phyloP scores from a whole-genome alignment of 371 early-diverging fungal species.

The Batkoa obscura region DNA sequence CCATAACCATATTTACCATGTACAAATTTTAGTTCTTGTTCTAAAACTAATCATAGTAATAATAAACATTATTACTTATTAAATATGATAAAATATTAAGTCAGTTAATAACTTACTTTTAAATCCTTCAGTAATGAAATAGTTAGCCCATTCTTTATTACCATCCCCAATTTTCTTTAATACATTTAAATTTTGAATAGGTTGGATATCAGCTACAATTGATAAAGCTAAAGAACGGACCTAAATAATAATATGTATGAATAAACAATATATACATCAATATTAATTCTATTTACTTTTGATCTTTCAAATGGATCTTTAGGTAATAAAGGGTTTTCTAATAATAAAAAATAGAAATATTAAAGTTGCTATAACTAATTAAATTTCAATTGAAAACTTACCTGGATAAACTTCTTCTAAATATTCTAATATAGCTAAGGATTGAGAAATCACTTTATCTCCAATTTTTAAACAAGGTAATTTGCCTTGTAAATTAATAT shows the following conservation, averaged over 20 bases:
- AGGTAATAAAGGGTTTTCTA: constrained; percentile 40
- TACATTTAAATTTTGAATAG: constrained; percentile 66
- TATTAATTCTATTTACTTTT: constrained; percentile 17
- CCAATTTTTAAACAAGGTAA: constrained; percentile 53
- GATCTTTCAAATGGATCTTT: constrained; percentile 38
- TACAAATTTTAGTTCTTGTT: constrained; percentile 28
- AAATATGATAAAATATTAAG: too few relatives aligned
- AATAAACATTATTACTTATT: neutral
- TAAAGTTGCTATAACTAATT: too few relatives aligned
- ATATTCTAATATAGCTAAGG: constrained; percentile 70
- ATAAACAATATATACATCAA: neutral
- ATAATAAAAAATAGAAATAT: too few relatives aligned
- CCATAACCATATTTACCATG: constrained; percentile 64
- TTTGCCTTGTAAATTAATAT: constrained; percentile 39
- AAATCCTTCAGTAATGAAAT: constrained; percentile 42
- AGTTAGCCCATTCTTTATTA: constrained; percentile 37
- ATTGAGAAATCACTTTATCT: constrained; percentile 35
- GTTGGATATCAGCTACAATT: constrained; percentile 74
- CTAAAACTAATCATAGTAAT: constrained; percentile 24
- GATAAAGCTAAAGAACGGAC: constrained; percentile 51
- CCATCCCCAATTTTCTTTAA: constrained; percentile 31
- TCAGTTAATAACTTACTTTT: constrained; percentile 22
- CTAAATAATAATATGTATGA: constrained; percentile 8
- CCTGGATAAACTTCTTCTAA: constrained; percentile 61
- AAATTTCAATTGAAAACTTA: constrained; percentile 5